A percentile compares a stretch with the other conserved stretches of the same genome.
Conservation (phyloP, 257 asterid species). For the Ballota nigra region DNA sequence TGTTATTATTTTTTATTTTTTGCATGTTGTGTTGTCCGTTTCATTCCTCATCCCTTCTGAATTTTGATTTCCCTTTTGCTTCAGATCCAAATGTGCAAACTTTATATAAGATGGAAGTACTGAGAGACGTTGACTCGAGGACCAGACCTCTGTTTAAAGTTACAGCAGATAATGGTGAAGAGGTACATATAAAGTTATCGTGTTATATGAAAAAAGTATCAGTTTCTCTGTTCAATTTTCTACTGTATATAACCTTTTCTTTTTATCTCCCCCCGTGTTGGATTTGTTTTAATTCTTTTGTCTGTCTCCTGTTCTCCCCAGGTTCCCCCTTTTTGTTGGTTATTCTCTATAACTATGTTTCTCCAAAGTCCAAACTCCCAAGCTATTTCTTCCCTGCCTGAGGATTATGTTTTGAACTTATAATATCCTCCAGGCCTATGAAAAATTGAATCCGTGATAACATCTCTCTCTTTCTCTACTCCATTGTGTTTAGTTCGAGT, state of each 20-base stretch:
- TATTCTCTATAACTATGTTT: not conserved
- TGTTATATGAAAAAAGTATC: conserved; percentile 4
- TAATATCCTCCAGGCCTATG: conserved; percentile 2
- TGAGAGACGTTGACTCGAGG: conserved; percentile 64
- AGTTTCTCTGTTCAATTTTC: conserved; percentile 8
- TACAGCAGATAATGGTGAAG: conserved; percentile 72
- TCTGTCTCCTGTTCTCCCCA: conserved; percentile 2
- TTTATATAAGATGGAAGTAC: conserved; percentile 81
- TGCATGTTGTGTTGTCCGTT: conserved; percentile 9
- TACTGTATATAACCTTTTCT: conserved; percentile 11
- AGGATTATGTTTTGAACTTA: conserved; percentile 10
- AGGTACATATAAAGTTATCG: conserved; percentile 48
- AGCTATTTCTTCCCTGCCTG: conserved; percentile 8
- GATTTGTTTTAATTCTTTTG: conserved; percentile 1
- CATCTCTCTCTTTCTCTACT: not conserved
- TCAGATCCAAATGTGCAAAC: conserved; percentile 63
- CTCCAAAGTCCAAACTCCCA: conserved; percentile 1
- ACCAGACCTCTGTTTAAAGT: conserved; percentile 74
- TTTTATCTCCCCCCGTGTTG: conserved; percentile 11
- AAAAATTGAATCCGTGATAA: not conserved
- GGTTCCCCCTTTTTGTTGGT: not conserved
- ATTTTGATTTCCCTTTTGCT: conserved; percentile 21
- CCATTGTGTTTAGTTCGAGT: not conserved
- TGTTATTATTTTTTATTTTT: conserved; percentile 2
- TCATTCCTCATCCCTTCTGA: conserved; percentile 2